These are phyloP conservation scores for Sporopachydermia cereana DNA, from an alignment of 1,139 yeast species.

Conservation along the genomic window DNA sequence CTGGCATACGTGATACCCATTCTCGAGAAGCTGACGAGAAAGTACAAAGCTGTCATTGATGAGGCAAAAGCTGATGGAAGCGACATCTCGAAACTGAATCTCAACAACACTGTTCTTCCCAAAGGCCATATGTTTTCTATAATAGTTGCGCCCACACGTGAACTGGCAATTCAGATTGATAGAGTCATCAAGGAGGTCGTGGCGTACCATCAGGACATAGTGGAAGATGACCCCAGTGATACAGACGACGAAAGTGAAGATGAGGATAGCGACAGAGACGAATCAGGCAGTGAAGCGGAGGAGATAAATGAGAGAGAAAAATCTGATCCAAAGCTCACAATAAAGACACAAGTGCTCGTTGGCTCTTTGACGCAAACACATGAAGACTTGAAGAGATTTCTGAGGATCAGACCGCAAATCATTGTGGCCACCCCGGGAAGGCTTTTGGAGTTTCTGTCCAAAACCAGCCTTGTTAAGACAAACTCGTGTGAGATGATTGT, in stretches of 20 bases:
- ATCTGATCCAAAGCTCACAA: conserved; percentile 15
- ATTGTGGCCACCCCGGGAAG: conserved; percentile 93
- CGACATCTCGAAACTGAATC: neutral
- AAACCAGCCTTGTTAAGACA: conserved; percentile 35
- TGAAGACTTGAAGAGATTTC: conserved; percentile 57
- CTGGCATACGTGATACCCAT: conserved; percentile 79
- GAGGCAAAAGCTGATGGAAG: conserved; percentile 19
- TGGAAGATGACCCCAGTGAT: conserved; percentile 10
- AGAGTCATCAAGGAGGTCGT: conserved; percentile 51
- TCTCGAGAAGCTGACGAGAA: conserved; percentile 44
- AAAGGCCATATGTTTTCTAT: conserved; percentile 63
- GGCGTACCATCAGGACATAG: conserved; percentile 44
- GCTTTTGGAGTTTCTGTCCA: conserved; percentile 56
- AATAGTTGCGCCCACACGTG: conserved; percentile 83
- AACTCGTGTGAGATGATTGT: conserved; percentile 61
- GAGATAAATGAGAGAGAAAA: conserved; percentile 4
- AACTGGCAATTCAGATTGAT: conserved; percentile 75
- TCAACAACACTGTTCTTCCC: conserved; percentile 20
- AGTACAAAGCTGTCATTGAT: conserved; percentile 19
- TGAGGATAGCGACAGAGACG: conserved; percentile 36
- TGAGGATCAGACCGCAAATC: conserved; percentile 50
- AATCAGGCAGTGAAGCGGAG: conserved; percentile 8
- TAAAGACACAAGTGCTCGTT: conserved; percentile 61
- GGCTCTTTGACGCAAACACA: conserved; percentile 68
- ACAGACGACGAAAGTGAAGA: conserved; percentile 12